These are phyloP conservation scores for Thelephora ganbajun DNA, from an alignment of 768 basidiomycete genomes.

Conservation along the genomic window DNA sequence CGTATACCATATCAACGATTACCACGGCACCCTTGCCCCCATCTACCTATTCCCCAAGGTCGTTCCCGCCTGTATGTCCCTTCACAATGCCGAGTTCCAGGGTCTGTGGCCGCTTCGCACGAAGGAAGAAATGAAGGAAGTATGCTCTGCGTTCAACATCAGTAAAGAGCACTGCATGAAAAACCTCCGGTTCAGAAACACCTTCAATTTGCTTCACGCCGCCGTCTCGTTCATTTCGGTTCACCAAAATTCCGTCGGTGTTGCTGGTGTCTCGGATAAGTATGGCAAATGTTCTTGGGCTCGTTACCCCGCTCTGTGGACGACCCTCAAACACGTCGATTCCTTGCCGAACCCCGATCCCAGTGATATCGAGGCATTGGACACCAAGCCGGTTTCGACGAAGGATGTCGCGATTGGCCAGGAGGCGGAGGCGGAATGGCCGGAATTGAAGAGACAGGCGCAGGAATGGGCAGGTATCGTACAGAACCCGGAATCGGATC, in stretches of 20 bases:
- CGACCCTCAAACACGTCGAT: constrained; percentile 89
- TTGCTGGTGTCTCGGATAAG: too few relatives aligned
- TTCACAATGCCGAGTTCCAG: constrained; percentile 97
- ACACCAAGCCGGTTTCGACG: constrained; percentile 58
- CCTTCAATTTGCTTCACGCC: too few relatives aligned
- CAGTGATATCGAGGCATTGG: constrained; percentile 84
- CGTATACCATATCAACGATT: constrained; percentile 92
- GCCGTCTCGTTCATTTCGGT: too few relatives aligned
- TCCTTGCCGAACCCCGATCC: constrained; percentile 90
- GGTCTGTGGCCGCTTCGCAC: too few relatives aligned
- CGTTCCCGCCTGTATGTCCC: constrained; percentile 76
- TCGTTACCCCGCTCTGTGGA: constrained; percentile 95
- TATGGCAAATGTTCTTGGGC: too few relatives aligned
- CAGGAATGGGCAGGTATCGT: constrained; percentile 93
- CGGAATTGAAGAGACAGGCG: constrained; percentile 81
- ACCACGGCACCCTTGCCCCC: constrained; percentile 84
- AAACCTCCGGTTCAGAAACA: constrained; percentile 97
- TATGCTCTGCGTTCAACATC: too few relatives aligned
- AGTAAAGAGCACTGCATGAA: constrained; percentile 92
- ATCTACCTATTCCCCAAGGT: constrained; percentile 92
- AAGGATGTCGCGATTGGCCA: constrained; percentile 67
- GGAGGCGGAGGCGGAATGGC: constrained; percentile 77
- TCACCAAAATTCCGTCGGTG: too few relatives aligned
- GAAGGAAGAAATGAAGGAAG: too few relatives aligned
- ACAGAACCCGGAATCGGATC: constrained; percentile 78